These are phyloP conservation scores for Inga leiocalycina DNA, from an alignment of 306 rosid species.

Conservation along the genomic window DNA sequence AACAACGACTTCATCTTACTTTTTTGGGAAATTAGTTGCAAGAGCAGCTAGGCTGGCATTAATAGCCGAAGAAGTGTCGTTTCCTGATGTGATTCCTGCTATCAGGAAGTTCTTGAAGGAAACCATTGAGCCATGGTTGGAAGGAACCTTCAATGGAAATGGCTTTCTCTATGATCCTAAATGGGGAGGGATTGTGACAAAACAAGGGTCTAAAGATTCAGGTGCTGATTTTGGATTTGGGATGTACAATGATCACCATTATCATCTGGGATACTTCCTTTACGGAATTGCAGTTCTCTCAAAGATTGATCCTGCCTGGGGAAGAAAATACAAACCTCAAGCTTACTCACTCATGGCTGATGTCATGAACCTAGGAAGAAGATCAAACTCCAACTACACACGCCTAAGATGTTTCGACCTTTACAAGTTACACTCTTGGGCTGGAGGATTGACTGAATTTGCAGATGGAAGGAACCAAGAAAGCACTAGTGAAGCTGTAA, in stretches of 20 bases:
- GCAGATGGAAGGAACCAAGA: slow-evolving; percentile 87
- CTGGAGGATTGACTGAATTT: slow-evolving; percentile 79
- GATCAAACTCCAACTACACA: slow-evolving; percentile 46
- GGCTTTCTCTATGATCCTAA: slow-evolving; percentile 71
- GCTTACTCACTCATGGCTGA: slow-evolving; percentile 73
- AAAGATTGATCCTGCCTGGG: slow-evolving; percentile 81
- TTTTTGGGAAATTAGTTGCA: slow-evolving; percentile 71
- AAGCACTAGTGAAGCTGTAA: slow-evolving; percentile 86
- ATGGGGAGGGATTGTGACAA: slow-evolving; percentile 83
- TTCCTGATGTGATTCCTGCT: slow-evolving; percentile 51
- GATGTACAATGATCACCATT: slow-evolving; percentile 82
- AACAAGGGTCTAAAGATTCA: slow-evolving; percentile 67
- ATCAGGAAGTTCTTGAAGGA: slow-evolving; percentile 61
- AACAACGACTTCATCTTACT: slow-evolving; percentile 61
- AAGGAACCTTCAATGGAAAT: slow-evolving; percentile 71
- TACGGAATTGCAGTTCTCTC: slow-evolving; percentile 83
- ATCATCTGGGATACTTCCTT: slow-evolving; percentile 82
- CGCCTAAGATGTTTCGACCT: slow-evolving; percentile 79
- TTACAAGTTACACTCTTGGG: slow-evolving; percentile 87
- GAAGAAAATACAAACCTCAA: slow-evolving; percentile 67
- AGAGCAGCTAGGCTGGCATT: slow-evolving; percentile 89
- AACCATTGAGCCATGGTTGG: slow-evolving; percentile 83
- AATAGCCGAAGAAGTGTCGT: slow-evolving; percentile 80
- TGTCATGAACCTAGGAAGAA: slow-evolving; percentile 59
- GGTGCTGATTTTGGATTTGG: slow-evolving; percentile 90